Conservation (phyloP, 768 basidiomycete species). For the Serpula lacrymans region DNA sequence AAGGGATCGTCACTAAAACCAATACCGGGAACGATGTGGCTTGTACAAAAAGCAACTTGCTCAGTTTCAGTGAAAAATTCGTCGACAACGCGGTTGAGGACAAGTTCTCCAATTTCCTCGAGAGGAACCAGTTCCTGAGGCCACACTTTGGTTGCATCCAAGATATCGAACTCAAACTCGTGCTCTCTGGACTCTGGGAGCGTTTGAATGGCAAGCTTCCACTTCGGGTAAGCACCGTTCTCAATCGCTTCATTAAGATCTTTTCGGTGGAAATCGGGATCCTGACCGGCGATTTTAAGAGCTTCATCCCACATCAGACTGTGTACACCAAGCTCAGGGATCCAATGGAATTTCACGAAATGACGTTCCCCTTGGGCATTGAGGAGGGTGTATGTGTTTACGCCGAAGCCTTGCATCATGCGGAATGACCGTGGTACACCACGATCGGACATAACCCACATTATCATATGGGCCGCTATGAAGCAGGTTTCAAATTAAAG, state of each 20-base stretch:
- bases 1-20: constrained; percentile 76
- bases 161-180: constrained; percentile 82
- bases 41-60: constrained; percentile 86
- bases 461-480: constrained; percentile 65
- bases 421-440: constrained; percentile 80
- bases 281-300: constrained; percentile 76
- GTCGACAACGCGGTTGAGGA: constrained; percentile 57
- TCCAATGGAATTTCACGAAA: constrained; percentile 90
- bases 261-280: constrained; percentile 89
- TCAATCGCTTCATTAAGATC: constrained; percentile 83
- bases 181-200: constrained; percentile 72
- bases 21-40: constrained; percentile 55
- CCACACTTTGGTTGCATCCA: constrained; percentile 86
- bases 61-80: constrained; percentile 88
- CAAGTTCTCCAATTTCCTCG: constrained; percentile 72
- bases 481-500: constrained; percentile 14
- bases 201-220: constrained; percentile 66
- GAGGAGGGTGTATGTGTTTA: constrained; percentile 79
- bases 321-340: constrained; percentile 79
- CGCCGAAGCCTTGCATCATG: constrained; percentile 89
- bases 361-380: constrained; percentile 62
- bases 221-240: constrained; percentile 67
- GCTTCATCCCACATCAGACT: constrained; percentile 89
- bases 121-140: constrained; percentile 80
- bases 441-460: constrained; percentile 87